Conservation (phyloP, 768 basidiomycete genomes). For the Nidula microcarpa region DNA sequence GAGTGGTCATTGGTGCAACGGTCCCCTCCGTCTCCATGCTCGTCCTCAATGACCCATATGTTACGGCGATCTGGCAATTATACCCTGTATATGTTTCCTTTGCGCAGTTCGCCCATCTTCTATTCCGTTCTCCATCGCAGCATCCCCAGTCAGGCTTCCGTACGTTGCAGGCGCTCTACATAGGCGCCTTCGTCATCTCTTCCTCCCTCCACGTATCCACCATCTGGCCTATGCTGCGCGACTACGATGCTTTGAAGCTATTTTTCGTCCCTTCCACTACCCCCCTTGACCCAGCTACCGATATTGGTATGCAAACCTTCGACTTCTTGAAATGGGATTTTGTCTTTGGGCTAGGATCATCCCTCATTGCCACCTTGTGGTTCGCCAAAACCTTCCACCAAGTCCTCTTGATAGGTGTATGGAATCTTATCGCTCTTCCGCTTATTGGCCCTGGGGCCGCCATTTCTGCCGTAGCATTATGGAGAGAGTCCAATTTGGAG, state of each 20-base stretch:
- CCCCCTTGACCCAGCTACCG: constrained; percentile 18
- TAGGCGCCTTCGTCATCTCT: constrained; percentile 34
- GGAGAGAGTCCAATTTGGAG: constrained; percentile 35
- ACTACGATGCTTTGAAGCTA: constrained; percentile 23
- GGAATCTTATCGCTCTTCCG: constrained; percentile 39
- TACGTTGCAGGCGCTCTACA: constrained; percentile 32
- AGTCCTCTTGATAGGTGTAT: constrained; percentile 29
- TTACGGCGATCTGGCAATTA: constrained; percentile 53
- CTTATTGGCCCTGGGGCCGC: constrained; percentile 51
- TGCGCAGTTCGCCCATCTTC: constrained; percentile 33
- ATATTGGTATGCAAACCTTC: constrained; percentile 21
- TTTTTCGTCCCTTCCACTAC: constrained; percentile 33
- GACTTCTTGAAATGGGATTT: constrained; percentile 54
- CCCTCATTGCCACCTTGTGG: constrained; percentile 47
- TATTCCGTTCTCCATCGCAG: constrained; percentile 30
- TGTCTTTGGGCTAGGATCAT: constrained; percentile 32
- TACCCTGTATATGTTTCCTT: constrained; percentile 47
- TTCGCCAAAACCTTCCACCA: constrained; percentile 31
- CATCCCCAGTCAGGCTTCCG: constrained; percentile 30
- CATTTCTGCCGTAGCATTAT: constrained; percentile 41
- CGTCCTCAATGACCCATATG: constrained; percentile 29
- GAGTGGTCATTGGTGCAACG: constrained; percentile 36
- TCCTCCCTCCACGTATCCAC: constrained; percentile 39
- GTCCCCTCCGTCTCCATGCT: constrained; percentile 48
- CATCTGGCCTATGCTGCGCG: constrained; percentile 28